Percentiles rank a stretch among this genome's conserved stretches.
These are phyloP conservation scores for Cryphonectria radicalis DNA, from an alignment of 2,329 filamentous ascomycete species.

Conservation along the genomic window DNA sequence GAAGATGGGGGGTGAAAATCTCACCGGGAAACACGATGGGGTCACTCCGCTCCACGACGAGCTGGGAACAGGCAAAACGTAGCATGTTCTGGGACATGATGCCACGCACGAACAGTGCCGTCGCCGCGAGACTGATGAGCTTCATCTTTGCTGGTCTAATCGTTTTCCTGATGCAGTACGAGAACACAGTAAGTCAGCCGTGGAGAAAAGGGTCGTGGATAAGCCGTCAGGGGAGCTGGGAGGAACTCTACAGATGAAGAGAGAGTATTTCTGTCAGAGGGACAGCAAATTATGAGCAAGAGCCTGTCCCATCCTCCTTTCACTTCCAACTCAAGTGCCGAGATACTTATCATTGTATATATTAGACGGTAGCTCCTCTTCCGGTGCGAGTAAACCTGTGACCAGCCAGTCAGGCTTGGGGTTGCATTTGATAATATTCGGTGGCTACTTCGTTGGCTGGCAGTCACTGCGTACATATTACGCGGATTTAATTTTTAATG, in stretches of 20 bases:
- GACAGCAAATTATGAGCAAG: not conserved
- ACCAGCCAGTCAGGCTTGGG: not conserved
- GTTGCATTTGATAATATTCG: not conserved
- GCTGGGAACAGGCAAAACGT: slow-evolving; percentile 52
- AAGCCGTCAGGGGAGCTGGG: not conserved
- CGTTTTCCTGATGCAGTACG: not conserved
- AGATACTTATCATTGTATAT: not conserved
- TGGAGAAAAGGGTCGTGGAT: not conserved
- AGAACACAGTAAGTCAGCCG: not conserved
- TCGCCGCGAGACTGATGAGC: slow-evolving; percentile 34
- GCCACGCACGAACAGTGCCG: slow-evolving; percentile 37
- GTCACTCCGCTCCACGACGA: slow-evolving; percentile 51
- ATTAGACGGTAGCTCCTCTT: not conserved
- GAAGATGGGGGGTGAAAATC: slow-evolving; percentile 50
- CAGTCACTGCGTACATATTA: not conserved
- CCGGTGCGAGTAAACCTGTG: not conserved
- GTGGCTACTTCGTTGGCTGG: not conserved
- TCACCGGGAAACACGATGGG: slow-evolving; percentile 51
- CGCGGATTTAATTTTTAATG: not conserved
- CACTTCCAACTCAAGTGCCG: not conserved
- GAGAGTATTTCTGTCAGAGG: not conserved
- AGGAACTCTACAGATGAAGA: not conserved
- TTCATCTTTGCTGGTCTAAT: slow-evolving; percentile 33
- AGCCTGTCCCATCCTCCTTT: not conserved
- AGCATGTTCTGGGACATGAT: slow-evolving; percentile 46